Conservation (phyloP, 2,329 filamentous ascomycete genomes). For the Colletotrichum sp. region DNA sequence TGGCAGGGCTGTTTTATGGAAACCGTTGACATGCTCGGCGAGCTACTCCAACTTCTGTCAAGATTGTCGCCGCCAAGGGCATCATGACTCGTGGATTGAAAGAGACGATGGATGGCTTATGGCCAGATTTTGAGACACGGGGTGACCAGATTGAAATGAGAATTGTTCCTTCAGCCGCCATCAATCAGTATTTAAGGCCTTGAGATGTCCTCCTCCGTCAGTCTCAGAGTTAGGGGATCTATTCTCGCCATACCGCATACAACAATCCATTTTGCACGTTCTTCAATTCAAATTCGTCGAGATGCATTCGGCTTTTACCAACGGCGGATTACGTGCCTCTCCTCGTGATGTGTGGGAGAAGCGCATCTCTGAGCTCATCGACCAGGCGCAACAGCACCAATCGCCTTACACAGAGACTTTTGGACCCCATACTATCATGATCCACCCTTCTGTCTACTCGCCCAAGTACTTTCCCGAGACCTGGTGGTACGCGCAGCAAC, state of each 20-base stretch:
- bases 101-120: neutral
- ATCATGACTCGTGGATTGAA: neutral
- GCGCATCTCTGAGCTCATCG: neutral
- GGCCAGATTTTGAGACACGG: neutral
- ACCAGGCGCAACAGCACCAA: neutral
- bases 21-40: neutral
- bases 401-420: neutral
- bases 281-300: neutral
- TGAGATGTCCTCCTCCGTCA: neutral
- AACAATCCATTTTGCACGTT: rapidly evolving
- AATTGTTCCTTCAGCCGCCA: neutral
- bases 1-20: neutral
- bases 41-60: neutral
- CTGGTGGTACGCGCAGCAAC: neutral
- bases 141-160: neutral
- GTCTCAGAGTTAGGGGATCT: neutral
- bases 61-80: neutral
- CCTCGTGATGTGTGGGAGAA: neutral
- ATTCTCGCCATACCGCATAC: neutral
- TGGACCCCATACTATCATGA: neutral
- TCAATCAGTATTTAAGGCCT: neutral
- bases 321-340: neutral
- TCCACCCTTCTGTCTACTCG: neutral
- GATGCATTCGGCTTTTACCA: neutral
- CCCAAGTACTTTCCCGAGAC: neutral